phyloP scores from a whole-genome alignment of 805 yeast species.

The Saccharomycopsis sp. region DNA sequence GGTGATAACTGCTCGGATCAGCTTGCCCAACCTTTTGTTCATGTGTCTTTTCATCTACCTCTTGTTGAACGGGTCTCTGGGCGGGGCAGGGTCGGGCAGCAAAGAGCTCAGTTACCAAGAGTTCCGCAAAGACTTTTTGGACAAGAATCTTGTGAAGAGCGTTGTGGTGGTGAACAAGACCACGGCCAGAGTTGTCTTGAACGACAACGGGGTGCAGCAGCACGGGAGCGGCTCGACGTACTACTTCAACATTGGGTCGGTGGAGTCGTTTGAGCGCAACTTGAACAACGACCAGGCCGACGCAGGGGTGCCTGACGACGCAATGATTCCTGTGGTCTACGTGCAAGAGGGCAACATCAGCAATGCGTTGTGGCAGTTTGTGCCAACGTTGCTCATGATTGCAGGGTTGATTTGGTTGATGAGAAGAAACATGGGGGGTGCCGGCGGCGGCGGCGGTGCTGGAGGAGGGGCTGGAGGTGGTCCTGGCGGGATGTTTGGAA shows the following conservation, averaged over 20 bases:
- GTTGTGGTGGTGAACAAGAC: slow-evolving; percentile 70
- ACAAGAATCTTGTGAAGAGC: slow-evolving; percentile 66
- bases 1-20: too few species aligned
- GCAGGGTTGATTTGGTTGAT: slow-evolving; percentile 85
- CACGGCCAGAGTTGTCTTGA: slow-evolving; percentile 62
- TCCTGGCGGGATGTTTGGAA: slow-evolving; percentile 61
- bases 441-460: slow-evolving; percentile 40
- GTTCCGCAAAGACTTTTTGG: slow-evolving; percentile 65
- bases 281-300: slow-evolving; percentile 69
- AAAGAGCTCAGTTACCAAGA: too few species aligned
- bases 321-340: slow-evolving; percentile 76
- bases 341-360: slow-evolving; percentile 60
- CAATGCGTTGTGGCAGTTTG: slow-evolving; percentile 56
- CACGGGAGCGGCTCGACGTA: slow-evolving; percentile 28
- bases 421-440: slow-evolving; percentile 43
- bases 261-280: slow-evolving; percentile 78
- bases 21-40: too few species aligned
- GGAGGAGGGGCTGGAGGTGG: slow-evolving; percentile 52
- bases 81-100: too few species aligned
- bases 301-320: slow-evolving; percentile 47
- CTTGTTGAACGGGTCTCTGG: too few species aligned
- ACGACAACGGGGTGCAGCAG: slow-evolving; percentile 49
- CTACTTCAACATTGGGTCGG: slow-evolving; percentile 77
- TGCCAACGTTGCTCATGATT: slow-evolving; percentile 84
- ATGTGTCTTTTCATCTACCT: too few species aligned